Base-by-base conservation (phyloP, 2,329 filamentous ascomycete genomes). In the Lachnellula arida region DNA sequence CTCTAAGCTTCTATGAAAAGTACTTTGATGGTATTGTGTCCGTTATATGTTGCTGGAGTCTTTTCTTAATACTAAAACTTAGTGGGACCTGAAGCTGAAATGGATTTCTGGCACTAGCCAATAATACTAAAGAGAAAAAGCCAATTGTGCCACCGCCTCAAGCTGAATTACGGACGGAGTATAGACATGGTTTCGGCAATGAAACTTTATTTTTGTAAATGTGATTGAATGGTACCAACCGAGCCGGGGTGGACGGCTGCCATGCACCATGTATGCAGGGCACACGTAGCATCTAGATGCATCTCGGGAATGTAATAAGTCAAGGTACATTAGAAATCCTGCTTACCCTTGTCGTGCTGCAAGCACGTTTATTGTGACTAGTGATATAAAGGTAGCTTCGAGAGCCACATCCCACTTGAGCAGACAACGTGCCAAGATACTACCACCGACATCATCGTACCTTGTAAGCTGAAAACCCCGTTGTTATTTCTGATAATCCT, bases 131-230 rank as follows among this genome's bases (percentile, higher is more conserved):
- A 15, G 46, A 35, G 23, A 57, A 44, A 44, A 49, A 55, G 60
- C 60, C 60, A 49, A 58, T 50, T 35, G 50, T 57, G 51, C 58
- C 60, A 62, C 54, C 17, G 55, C 49, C 43, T 50, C 15, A 47
- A 60, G 58, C 58, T 60, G 57, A 60, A 46, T 43, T 53, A 44
- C 42, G 42, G 44, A 53, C 44, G 47, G 47, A 48, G 55, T 54
- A 46, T 34, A 51, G 46, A 54, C 19, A 40, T 44, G 32, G 35
- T 44, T 50, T 51, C 35, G 51, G 55, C 43, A 22, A 46, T 50
- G 39, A 37, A 50, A 22, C 28, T 34, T 46, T 53, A 51, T 51
- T 57, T 54, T 54, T 43, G 46, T 49, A 39, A 42, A 40, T 35
- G 46, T 43, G 51, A 49, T 44, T 28, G 7, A 46, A 23, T 5